Evolutionary conservation across 208 protist species (phyloP).

Genomic region (Crithidia fasciculata): DNA sequence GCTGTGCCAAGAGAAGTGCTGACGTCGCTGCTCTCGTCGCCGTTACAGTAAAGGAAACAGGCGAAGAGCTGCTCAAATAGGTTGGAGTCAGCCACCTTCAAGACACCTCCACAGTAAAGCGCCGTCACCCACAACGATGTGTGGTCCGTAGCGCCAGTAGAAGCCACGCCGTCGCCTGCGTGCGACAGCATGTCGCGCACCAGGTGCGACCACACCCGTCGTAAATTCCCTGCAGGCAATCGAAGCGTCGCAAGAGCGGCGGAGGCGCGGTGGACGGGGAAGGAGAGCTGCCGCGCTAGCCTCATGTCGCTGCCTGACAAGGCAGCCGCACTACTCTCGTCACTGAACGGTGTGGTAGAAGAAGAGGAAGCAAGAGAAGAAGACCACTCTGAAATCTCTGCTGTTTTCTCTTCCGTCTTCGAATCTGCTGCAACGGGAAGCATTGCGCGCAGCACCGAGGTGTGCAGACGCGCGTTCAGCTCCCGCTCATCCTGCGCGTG

Average conservation of each 20-base stretch:
- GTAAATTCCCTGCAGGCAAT: conserved; percentile 8
- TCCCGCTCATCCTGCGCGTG: conserved; percentile 35
- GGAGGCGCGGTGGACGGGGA: conserved; percentile 17
- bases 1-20: not conserved
- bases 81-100: conserved; percentile 65
- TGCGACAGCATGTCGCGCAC: conserved; percentile 10
- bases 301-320: too few species aligned
- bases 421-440: not conserved
- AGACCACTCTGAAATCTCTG: too few species aligned
- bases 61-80: conserved; percentile 67
- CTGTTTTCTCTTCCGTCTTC: not conserved
- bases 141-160: not conserved
- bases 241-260: not conserved
- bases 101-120: conserved; percentile 50
- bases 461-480: conserved; percentile 5
- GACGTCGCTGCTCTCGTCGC: too few species aligned
- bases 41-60: conserved; percentile 31
- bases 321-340: too few species aligned
- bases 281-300: not conserved
- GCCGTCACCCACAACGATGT: conserved; percentile 43
- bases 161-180: not conserved
- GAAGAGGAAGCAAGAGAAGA: too few species aligned
- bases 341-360: too few species aligned
- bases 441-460: not conserved
- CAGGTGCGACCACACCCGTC: conserved; percentile 19